These are phyloP conservation scores for Podospora tetraspora DNA, from an alignment of 495 filamentous ascomycete genomes.

Conservation along the genomic window DNA sequence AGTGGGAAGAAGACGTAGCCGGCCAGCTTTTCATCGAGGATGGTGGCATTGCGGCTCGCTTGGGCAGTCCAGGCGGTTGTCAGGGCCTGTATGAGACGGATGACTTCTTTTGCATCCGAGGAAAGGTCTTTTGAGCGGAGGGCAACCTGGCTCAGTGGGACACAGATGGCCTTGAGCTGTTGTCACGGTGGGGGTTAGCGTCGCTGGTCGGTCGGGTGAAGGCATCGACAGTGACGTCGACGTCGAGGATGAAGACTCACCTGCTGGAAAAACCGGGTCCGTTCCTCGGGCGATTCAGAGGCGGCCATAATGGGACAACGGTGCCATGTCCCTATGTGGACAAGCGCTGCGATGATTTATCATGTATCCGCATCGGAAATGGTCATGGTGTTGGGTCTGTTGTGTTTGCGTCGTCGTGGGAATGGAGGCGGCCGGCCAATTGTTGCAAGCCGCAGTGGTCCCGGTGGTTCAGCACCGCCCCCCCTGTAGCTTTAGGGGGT, in stretches of 20 bases:
- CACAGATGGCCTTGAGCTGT: constrained; percentile 54
- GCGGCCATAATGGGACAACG: constrained; percentile 19
- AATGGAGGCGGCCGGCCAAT: not conserved
- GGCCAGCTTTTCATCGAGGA: constrained; percentile 74
- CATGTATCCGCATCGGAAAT: not conserved
- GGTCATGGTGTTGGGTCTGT: not conserved
- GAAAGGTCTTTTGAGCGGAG: constrained; percentile 54
- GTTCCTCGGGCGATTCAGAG: constrained; percentile 8
- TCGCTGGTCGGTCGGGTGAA: not conserved
- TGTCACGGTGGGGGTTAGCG: not conserved
- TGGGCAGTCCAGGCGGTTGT: constrained; percentile 48
- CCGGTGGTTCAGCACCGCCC: not conserved
- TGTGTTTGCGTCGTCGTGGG: not conserved
- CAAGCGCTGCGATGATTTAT: not conserved
- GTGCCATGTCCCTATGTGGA: not conserved
- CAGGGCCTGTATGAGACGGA: constrained; percentile 50
- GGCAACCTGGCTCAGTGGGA: constrained; percentile 68
- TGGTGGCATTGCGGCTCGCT: constrained; percentile 42
- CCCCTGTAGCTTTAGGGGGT: not conserved
- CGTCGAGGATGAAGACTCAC: constrained; percentile 10
- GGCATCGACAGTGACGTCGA: not conserved
- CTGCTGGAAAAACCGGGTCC: constrained; percentile 31
- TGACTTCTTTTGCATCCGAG: constrained; percentile 49
- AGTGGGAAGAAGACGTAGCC: constrained; percentile 95
- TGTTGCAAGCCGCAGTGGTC: not conserved